Evolutionary conservation across 2,329 filamentous ascomycete species (phyloP).

Genomic region (Exophiala lecanii-corni): DNA sequence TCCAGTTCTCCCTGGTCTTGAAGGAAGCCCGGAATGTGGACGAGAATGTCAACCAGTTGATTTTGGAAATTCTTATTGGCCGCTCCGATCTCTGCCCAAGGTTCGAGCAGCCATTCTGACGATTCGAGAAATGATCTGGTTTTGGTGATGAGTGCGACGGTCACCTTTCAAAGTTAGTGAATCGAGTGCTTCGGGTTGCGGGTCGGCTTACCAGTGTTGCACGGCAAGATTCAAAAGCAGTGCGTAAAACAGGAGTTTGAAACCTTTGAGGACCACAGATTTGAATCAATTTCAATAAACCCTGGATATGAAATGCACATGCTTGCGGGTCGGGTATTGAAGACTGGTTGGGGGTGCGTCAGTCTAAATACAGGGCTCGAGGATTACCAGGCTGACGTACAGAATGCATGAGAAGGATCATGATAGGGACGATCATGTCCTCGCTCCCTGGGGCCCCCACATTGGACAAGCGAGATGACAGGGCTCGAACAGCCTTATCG

Average conservation of each 20-base stretch:
- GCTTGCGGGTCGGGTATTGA: slow-evolving; percentile 15
- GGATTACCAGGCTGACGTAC: slow-evolving; percentile 11
- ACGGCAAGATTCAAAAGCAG: slow-evolving; percentile 18
- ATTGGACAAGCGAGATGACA: slow-evolving; percentile 15
- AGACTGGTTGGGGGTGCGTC: slow-evolving; percentile 10
- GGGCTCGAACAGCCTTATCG: slow-evolving; percentile 17
- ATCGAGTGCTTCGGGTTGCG: not conserved
- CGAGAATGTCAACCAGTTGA: slow-evolving; percentile 19
- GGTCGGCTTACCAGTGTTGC: slow-evolving; percentile 15
- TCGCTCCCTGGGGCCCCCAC: slow-evolving; percentile 18
- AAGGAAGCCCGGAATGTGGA: slow-evolving; percentile 16
- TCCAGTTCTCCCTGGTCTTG: slow-evolving; percentile 17
- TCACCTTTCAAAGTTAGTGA: slow-evolving; percentile 5
- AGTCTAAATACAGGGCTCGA: too few relatives aligned
- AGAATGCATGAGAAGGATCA: slow-evolving; percentile 21
- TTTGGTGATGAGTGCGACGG: slow-evolving; percentile 18
- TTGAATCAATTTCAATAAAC: slow-evolving; percentile 16
- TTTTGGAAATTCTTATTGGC: slow-evolving; percentile 18
- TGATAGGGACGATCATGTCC: slow-evolving; percentile 17
- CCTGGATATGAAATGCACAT: slow-evolving; percentile 18
- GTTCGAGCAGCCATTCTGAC: slow-evolving; percentile 14
- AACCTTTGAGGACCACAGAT: slow-evolving; percentile 18
- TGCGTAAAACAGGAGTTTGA: slow-evolving; percentile 7
- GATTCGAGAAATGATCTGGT: slow-evolving; percentile 17
- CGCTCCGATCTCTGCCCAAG: slow-evolving; percentile 11